Evolutionary conservation across 495 filamentous ascomycete species (phyloP), one percentile per base, ranked within the genome.

Genomic region (Talaromyces stipitatus): DNA sequence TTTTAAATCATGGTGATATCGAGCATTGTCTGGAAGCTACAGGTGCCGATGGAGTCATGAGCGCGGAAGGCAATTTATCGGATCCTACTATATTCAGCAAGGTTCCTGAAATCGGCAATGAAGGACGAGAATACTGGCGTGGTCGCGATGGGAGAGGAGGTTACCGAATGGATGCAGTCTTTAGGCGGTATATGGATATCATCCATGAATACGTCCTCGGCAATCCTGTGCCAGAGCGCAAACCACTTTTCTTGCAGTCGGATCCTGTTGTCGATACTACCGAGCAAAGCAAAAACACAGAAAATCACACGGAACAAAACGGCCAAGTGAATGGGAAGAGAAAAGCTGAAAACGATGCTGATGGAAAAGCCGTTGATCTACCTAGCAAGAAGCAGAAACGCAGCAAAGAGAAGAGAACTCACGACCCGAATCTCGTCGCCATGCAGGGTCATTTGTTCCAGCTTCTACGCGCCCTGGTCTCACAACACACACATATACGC

Each of bases 401-500:
- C 20, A 67, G 73, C 38, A 79, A 78, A 64, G 61, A 71, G 29
- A 75, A 82, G 61, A 72, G 70, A 50, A 57, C 66, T 24, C 71
- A 72, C 12, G 85, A 85, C 26, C 83, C 91, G 6, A 97, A 90
- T 62, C 74, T 95, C 23, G 75, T 81, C n/a, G 83, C 83, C 28
- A 88, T 99, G 76, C 92, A 96, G 66, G 81, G 88, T 3, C 94
- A 99, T 70, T 80, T 96, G 32, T 99, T 99, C 76, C 87, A 95
- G 66, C 78, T 99, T 23, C 83, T 96, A 8, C 84, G 92, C 4
- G 80, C 91, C 2, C 82, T 97, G 48, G 82, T 97, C 36, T 72
- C 84, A 0, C 78, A 72, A 30, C 88, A 96, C 66, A 87, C 85
- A 26, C 78, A 91, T 62, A 84, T 99, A 45, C 84, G 95, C 4